Conservation (phyloP, 176 grass and related monocot species). For the Secale cereale region DNA sequence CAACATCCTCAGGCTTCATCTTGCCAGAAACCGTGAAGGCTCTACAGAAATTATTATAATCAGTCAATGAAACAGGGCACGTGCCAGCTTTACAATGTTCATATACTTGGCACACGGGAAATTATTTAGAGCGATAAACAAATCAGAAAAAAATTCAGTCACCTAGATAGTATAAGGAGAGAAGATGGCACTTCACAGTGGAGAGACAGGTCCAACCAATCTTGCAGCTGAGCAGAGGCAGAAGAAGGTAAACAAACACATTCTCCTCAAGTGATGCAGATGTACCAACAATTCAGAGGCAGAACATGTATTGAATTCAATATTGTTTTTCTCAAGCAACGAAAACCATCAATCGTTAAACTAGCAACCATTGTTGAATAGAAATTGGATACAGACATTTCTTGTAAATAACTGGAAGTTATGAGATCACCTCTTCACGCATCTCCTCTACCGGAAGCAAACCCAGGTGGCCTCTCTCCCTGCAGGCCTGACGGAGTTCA, state of each 20-base stretch:
- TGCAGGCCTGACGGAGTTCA: conserved; percentile 13
- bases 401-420: neutral
- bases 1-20: conserved; percentile 6
- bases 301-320: neutral
- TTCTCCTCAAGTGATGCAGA: neutral
- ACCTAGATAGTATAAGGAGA: conserved; percentile 4
- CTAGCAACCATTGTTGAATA: neutral
- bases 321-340: neutral
- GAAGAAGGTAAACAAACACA: neutral
- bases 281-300: neutral
- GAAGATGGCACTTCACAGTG: neutral
- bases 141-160: neutral
- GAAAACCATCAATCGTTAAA: neutral
- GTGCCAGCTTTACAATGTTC: neutral
- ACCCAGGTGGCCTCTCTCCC: neutral
- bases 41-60: neutral
- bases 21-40: conserved; percentile 2
- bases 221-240: neutral
- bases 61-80: neutral
- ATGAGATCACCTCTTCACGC: neutral
- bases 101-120: neutral
- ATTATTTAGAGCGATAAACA: neutral
- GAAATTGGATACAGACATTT: neutral
- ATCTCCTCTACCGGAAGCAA: neutral
- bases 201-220: conserved; percentile 3